Conservation (phyloP, 495 filamentous ascomycete species). For the Talaromyces liani region DNA sequence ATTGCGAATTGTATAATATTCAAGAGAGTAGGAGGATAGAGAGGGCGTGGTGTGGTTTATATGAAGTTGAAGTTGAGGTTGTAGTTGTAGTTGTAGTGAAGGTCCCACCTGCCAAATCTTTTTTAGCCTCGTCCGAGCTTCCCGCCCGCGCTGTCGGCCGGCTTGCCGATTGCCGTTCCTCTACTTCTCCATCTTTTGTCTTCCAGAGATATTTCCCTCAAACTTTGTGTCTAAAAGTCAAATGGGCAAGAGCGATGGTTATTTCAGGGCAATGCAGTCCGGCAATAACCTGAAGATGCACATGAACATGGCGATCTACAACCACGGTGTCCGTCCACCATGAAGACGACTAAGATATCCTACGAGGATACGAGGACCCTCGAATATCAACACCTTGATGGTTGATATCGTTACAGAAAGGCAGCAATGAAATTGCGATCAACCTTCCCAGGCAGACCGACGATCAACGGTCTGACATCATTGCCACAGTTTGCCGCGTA, state of each 20-base stretch:
- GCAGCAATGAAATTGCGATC: background rate
- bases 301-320: background rate
- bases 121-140: background rate
- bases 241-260: background rate
- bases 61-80: background rate
- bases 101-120: background rate
- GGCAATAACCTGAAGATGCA: background rate
- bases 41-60: background rate
- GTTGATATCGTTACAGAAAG: background rate
- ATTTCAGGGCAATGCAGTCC: background rate
- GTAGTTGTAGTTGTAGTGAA: background rate
- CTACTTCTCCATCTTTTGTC: background rate
- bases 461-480: background rate
- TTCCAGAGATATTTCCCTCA: background rate
- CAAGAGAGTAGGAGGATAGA: background rate
- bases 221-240: background rate
- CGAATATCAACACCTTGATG: background rate
- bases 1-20: background rate
- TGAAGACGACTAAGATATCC: too few relatives aligned
- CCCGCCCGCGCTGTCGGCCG: background rate
- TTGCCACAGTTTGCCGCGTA: conserved; percentile 2
- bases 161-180: background rate
- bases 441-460: background rate
- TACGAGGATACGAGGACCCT: too few relatives aligned
- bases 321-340: background rate